phyloP scores from a whole-genome alignment of 1,284 basidiomycete genomes.

The Garcileccinum viscosum region DNA sequence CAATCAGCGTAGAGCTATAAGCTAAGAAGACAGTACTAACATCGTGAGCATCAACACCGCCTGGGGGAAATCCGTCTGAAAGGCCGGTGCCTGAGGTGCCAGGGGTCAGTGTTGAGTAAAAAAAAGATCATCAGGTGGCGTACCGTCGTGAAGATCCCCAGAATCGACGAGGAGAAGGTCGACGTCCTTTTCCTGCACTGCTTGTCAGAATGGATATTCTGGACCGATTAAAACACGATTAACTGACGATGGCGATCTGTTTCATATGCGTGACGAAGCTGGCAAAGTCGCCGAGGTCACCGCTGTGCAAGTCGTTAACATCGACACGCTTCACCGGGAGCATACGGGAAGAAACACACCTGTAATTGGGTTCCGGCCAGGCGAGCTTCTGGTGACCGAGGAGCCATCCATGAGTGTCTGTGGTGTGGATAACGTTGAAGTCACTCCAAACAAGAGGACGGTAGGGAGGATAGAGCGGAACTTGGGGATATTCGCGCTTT shows the following conservation, averaged over 20 bases:
- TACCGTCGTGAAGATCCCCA: constrained; percentile 83
- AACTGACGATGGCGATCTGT: constrained; percentile 60
- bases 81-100: constrained; percentile 62
- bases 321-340: background rate
- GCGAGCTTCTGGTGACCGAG: constrained; percentile 74
- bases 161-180: constrained; percentile 76
- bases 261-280: constrained; percentile 87
- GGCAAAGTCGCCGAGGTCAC: constrained; percentile 81
- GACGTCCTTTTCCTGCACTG: constrained; percentile 61
- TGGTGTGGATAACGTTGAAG: constrained; percentile 78
- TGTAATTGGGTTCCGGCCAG: constrained; percentile 79
- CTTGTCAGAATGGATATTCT: constrained; percentile 4
- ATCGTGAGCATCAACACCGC: constrained; percentile 76
- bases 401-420: constrained; percentile 84
- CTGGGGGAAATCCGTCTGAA: constrained; percentile 73
- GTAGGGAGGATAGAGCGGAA: constrained; percentile 59
- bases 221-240: background rate
- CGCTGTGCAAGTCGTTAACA: constrained; percentile 46
- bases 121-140: background rate
- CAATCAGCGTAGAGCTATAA: background rate
- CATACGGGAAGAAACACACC: constrained; percentile 40
- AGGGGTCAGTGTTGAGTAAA: background rate
- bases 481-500: constrained; percentile 50
- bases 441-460: constrained; percentile 77
- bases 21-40: constrained; percentile 39